A percentile compares a stretch with the other conserved stretches of the same genome.
phyloP scores from a whole-genome alignment of 192 early-diverging fungal species.

The Backusella circina region DNA sequence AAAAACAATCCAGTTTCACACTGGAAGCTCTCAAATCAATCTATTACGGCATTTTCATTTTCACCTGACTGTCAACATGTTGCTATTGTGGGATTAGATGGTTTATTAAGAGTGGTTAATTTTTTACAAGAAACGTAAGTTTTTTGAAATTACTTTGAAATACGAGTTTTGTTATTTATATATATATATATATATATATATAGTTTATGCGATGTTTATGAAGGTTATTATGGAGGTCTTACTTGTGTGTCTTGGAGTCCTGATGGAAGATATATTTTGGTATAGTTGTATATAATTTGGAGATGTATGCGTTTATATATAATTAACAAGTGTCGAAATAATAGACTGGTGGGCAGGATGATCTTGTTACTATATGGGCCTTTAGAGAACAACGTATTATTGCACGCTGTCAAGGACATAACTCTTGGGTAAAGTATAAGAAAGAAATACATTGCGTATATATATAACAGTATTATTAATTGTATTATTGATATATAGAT shows the following conservation, averaged over 20 bases:
- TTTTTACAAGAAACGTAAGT: constrained; percentile 59
- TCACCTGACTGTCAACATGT: constrained; percentile 86
- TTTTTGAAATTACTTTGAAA: too few species aligned
- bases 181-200: too few species aligned
- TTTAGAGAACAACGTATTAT: constrained; percentile 78
- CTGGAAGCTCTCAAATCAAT: constrained; percentile 35
- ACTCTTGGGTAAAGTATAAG: constrained; percentile 69
- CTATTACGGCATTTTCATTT: constrained; percentile 70
- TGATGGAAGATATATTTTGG: constrained; percentile 78
- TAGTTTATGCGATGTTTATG: constrained; percentile 74
- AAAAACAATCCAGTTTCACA: constrained; percentile 44
- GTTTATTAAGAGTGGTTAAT: constrained; percentile 77
- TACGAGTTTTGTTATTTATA: too few species aligned
- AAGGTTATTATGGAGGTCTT: constrained; percentile 86
- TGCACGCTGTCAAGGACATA: constrained; percentile 88
- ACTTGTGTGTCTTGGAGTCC: constrained; percentile 88
- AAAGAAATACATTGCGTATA: not conserved
- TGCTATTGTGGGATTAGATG: constrained; percentile 81
- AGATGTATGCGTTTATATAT: not conserved
- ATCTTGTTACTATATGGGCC: constrained; percentile 87
- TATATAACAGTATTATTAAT: not conserved
- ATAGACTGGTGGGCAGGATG: constrained; percentile 89
- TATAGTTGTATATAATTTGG: not conserved
- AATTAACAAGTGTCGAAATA: not conserved
- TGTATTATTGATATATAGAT: constrained; percentile 7